Evolutionary conservation across 2,329 filamentous ascomycete genomes (phyloP).

Genomic region (Aureobasidium sp.): DNA sequence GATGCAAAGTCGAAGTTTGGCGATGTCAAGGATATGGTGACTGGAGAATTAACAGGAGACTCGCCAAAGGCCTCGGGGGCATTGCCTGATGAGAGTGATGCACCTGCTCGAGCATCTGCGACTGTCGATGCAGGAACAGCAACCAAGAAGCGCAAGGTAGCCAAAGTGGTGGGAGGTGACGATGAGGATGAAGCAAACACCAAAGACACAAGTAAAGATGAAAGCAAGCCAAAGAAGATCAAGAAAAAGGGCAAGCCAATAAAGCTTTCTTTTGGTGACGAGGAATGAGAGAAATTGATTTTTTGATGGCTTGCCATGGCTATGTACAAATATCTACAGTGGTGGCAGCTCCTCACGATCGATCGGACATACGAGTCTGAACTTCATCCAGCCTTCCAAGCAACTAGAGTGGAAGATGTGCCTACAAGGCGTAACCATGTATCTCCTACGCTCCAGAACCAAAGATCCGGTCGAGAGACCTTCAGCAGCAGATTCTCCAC

Average conservation of each 20-base stretch:
- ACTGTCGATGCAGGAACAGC: conserved; percentile 12
- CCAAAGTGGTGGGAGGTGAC: conserved; percentile 29
- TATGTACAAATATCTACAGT: conserved; percentile 44
- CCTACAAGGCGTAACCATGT: conserved; percentile 96
- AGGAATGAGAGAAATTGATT: not conserved
- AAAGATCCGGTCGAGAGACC: conserved; percentile 35
- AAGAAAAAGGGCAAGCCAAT: conserved; percentile 20
- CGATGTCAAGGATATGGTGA: conserved; percentile 19
- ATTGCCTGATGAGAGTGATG: conserved; percentile 19
- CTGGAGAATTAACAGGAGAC: conserved; percentile 19
- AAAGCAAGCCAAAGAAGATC: conserved; percentile 20
- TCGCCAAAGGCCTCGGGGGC: conserved; percentile 23
- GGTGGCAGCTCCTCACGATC: conserved; percentile 86
- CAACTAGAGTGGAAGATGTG: conserved; percentile 93
- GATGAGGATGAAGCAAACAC: conserved; percentile 19
- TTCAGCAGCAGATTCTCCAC: conserved; percentile 32
- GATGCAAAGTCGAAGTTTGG: conserved; percentile 10
- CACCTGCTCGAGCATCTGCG: conserved; percentile 10
- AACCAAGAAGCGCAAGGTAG: conserved; percentile 32
- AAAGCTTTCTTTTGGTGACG: conserved; percentile 19
- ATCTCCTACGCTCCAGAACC: conserved; percentile 70
- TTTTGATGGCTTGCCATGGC: not conserved
- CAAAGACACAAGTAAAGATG: conserved; percentile 1
- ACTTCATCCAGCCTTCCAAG: conserved; percentile 93
- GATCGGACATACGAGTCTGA: conserved; percentile 87